Percentiles rank a stretch among this genome's conserved stretches.
These are phyloP conservation scores for Tetrapisispora phaffii DNA, from an alignment of 805 yeast genomes.

Conservation along the genomic window DNA sequence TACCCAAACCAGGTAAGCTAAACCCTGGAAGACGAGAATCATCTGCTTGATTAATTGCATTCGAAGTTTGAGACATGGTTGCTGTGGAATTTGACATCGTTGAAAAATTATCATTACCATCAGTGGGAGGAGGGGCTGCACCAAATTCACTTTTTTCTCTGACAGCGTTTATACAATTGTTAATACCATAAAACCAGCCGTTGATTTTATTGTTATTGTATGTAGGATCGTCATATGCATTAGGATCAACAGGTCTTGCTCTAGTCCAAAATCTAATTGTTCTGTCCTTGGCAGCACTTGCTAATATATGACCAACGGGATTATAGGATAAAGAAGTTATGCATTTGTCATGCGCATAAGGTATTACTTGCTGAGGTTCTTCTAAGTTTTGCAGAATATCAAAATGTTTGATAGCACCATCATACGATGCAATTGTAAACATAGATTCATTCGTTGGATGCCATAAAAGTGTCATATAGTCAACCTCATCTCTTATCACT, in stretches of 20 bases:
- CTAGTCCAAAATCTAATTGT: slow-evolving; percentile 92
- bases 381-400: slow-evolving; percentile 33
- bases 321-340: slow-evolving; percentile 85
- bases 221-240: slow-evolving; percentile 70
- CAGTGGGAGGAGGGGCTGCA: slow-evolving; percentile 25
- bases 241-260: slow-evolving; percentile 81
- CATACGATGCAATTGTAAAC: slow-evolving; percentile 78
- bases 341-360: slow-evolving; percentile 91
- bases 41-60: background rate
- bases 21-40: background rate
- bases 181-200: slow-evolving; percentile 45
- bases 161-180: slow-evolving; percentile 28
- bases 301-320: slow-evolving; percentile 84
- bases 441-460: slow-evolving; percentile 78
- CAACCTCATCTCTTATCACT: slow-evolving; percentile 72
- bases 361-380: slow-evolving; percentile 50
- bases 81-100: background rate
- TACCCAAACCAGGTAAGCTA: slow-evolving; percentile 3
- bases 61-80: background rate
- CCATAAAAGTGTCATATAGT: slow-evolving; percentile 81
- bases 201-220: slow-evolving; percentile 57
- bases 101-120: background rate
- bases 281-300: slow-evolving; percentile 90
- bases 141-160: slow-evolving; percentile 29
- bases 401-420: slow-evolving; percentile 78